Evolutionary conservation across 352 stramenopile species (phyloP).

Genomic region (Pythium rhizo-oryzae): DNA sequence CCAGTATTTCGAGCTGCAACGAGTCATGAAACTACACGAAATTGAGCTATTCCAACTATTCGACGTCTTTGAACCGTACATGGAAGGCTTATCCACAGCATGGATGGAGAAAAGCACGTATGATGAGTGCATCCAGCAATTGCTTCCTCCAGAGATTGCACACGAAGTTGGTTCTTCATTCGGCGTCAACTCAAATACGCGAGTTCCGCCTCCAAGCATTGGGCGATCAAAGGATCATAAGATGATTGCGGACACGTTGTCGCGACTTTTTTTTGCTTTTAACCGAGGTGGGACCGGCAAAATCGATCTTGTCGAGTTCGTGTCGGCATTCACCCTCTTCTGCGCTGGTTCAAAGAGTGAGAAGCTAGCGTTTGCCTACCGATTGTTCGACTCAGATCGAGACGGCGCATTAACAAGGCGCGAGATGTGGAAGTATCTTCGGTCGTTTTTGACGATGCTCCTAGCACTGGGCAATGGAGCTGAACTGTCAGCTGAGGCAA

Average conservation of each 20-base stretch:
- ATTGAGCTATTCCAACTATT: constrained; percentile 67
- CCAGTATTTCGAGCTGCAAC: constrained; percentile 81
- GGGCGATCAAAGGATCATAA: constrained; percentile 69
- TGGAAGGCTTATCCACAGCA: constrained; percentile 47
- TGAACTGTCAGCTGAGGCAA: constrained; percentile 78
- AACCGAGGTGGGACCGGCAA: constrained; percentile 84
- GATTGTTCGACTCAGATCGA: constrained; percentile 91
- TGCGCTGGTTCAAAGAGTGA: constrained; percentile 95
- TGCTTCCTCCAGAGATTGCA: constrained; percentile 60
- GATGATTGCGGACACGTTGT: constrained; percentile 76
- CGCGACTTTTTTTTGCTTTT: constrained; percentile 86
- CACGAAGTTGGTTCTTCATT: constrained; percentile 62
- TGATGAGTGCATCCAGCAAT: constrained; percentile 63
- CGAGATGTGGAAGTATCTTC: constrained; percentile 93
- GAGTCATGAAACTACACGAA: constrained; percentile 72
- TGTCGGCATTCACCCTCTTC: constrained; percentile 94
- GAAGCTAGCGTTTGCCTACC: constrained; percentile 92
- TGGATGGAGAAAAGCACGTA: constrained; percentile 86
- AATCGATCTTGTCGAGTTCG: constrained; percentile 90
- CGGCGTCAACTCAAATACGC: constrained; percentile 58
- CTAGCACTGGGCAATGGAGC: constrained; percentile 92
- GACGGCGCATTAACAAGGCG: constrained; percentile 89
- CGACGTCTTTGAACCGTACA: constrained; percentile 74
- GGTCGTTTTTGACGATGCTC: constrained; percentile 95
- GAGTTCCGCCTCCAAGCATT: constrained; percentile 60